A percentile compares a stretch with the other conserved stretches of the same genome.
These are phyloP conservation scores for Ogataea hybrid DNA, from an alignment of 1,139 yeast genomes.

Conservation along the genomic window DNA sequence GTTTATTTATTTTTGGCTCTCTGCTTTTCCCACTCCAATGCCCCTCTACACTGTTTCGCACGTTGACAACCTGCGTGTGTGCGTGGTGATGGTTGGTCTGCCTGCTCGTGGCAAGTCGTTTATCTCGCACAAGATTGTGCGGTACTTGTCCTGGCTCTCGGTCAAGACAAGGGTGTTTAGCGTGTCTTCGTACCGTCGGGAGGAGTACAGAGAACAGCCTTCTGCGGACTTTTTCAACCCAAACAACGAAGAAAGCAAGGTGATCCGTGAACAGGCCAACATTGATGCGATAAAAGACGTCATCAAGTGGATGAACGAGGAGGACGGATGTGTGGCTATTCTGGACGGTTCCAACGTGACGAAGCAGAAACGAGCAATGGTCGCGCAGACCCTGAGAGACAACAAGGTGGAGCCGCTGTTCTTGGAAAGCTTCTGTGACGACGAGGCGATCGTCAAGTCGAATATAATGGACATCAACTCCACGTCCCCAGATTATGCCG, in stretches of 20 bases:
- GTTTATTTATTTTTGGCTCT: neutral
- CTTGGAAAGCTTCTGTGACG: constrained; percentile 89
- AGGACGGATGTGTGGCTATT: constrained; percentile 85
- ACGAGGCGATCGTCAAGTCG: constrained; percentile 69
- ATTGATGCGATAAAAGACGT: constrained; percentile 74
- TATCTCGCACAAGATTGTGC: constrained; percentile 77
- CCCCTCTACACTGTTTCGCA: constrained; percentile 75
- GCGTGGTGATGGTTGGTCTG: constrained; percentile 75
- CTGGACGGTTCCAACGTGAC: constrained; percentile 89
- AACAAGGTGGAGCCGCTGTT: constrained; percentile 84
- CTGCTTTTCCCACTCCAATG: constrained; percentile 36
- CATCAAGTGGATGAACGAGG: constrained; percentile 82
- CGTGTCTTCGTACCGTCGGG: constrained; percentile 81
- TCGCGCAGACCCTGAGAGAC: constrained; percentile 60
- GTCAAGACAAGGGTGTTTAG: constrained; percentile 85
- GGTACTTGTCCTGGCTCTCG: constrained; percentile 90
- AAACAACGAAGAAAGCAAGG: constrained; percentile 59
- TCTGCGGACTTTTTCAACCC: constrained; percentile 79
- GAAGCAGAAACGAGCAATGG: constrained; percentile 62
- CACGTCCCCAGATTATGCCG: constrained; percentile 83
- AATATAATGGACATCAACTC: constrained; percentile 85
- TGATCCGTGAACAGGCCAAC: constrained; percentile 67
- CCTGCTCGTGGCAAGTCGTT: constrained; percentile 80
- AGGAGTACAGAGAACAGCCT: constrained; percentile 52
- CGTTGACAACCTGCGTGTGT: constrained; percentile 66